phyloP scores from a whole-genome alignment of 495 filamentous ascomycete genomes.

The Bombardia bombarda region DNA sequence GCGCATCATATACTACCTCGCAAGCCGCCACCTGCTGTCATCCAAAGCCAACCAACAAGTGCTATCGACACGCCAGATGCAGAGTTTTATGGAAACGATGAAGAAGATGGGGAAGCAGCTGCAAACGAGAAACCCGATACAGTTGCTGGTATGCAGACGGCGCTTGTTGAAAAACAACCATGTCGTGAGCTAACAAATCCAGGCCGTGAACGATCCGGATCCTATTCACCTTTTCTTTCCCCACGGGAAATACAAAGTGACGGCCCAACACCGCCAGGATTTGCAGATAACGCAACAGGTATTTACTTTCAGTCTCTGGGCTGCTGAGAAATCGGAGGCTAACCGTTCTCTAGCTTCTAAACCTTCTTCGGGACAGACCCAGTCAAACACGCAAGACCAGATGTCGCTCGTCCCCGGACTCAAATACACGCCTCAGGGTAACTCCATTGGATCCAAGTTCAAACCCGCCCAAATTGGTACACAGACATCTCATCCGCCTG shows the following conservation, averaged over 20 bases:
- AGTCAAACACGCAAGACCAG: too few relatives aligned
- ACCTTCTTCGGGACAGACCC: background rate
- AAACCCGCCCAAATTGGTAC: background rate
- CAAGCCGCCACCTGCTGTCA: constrained; percentile 2
- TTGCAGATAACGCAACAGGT: background rate
- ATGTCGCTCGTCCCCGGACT: background rate
- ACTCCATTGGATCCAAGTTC: background rate
- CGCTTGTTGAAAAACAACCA: background rate
- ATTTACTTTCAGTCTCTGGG: too few relatives aligned
- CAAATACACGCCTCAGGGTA: background rate
- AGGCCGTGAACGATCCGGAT: constrained; percentile 37
- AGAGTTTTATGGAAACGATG: constrained; percentile 22
- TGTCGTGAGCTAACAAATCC: constrained; percentile 6
- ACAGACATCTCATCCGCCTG: too few relatives aligned
- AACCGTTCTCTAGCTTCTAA: too few relatives aligned
- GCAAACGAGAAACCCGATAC: constrained; percentile 1
- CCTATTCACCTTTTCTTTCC: constrained; percentile 46
- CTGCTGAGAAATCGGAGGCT: too few relatives aligned
- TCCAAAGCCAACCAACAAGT: constrained; percentile 12
- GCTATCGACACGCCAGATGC: constrained; percentile 20
- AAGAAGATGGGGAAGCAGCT: constrained; percentile 14
- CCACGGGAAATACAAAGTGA: constrained; percentile 34
- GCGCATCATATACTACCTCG: background rate
- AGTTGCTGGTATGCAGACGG: background rate
- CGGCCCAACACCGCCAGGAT: constrained; percentile 8